Percentiles rank a stretch among this genome's conserved stretches.
Evolutionary conservation across 2,329 filamentous ascomycete species (phyloP).

Genomic region (Penicillium sp.): DNA sequence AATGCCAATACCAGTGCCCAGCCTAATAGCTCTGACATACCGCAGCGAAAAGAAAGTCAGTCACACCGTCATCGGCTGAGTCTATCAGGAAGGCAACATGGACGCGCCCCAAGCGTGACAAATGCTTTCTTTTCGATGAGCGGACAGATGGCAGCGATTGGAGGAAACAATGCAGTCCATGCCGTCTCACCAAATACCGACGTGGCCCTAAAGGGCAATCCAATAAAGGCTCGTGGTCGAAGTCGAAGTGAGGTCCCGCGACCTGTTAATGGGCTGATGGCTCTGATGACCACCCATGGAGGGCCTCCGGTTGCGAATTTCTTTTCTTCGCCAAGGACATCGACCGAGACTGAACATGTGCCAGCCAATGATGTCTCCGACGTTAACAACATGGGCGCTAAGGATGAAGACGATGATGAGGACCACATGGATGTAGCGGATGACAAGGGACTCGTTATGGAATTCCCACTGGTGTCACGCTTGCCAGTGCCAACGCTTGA

Average conservation of each 20-base stretch:
- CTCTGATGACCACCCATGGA: slow-evolving; percentile 58
- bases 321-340: slow-evolving; percentile 42
- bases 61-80: slow-evolving; percentile 40
- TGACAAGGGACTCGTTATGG: slow-evolving; percentile 62
- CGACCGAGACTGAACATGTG: slow-evolving; percentile 10
- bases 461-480: slow-evolving; percentile 63
- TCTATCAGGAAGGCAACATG: slow-evolving; percentile 32
- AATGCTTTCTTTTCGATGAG: slow-evolving; percentile 48
- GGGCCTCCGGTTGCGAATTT: slow-evolving; percentile 60
- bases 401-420: slow-evolving; percentile 57
- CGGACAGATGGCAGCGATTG: slow-evolving; percentile 47
- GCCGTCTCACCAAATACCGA: slow-evolving; percentile 41
- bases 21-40: slow-evolving; percentile 17
- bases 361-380: slow-evolving; percentile 13
- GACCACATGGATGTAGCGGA: slow-evolving; percentile 59
- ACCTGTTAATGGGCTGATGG: slow-evolving; percentile 46
- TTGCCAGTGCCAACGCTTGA: slow-evolving; percentile 69
- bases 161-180: slow-evolving; percentile 59
- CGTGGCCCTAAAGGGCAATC: slow-evolving; percentile 46
- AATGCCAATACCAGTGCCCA: slow-evolving; percentile 26
- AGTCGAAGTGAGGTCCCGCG: slow-evolving; percentile 59
- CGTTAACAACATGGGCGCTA: slow-evolving; percentile 31
- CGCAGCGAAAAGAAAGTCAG: slow-evolving; percentile 33
- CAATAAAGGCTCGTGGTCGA: slow-evolving; percentile 50
- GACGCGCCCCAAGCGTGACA: slow-evolving; percentile 39